Evolutionary conservation across 352 stramenopile genomes (phyloP), one percentile per base, ranked within the genome.

Genomic region (Pythium vanterpoolii): DNA sequence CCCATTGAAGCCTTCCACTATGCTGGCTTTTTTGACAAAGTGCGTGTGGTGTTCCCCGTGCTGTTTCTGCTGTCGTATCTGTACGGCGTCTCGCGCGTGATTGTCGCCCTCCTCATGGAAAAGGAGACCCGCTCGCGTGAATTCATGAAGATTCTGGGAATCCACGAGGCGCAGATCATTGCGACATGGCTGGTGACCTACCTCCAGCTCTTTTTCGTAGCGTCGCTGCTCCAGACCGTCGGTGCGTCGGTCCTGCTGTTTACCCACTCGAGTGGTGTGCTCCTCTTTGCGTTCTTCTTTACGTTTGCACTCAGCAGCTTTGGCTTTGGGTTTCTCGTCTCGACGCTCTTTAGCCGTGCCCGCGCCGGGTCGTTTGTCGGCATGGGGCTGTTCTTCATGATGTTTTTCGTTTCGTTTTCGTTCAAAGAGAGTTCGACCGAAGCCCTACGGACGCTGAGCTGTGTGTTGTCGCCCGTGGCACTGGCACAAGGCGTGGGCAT

Each of bases 31-130:
- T 97, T 91, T 60, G 71, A 73, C 58, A 86, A 91, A 50, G 74
- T 96, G 6, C 57, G 62, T 3, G 60, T 84, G 31, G 74, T 96
- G 9, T 94, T 96, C 34, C 71, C 87, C 0, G 76, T 98, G 14
- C 89, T 94, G 30, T 98, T 98, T 50, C 78, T 98, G 28, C 56
- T 98, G 23, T 92, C 91, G 19, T 98, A 97, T 47, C 49, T 98
- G 14, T 97, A 97, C 67, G 83, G 86, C n/a, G 77, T 97, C 26
- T 96, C 90, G 19, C 76, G 89, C 26, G 76, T 98, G 6, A 77
- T 98, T 39, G 83, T 95, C 10, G 82, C 79, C n/a, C 74, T 98
- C 44, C 76, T 98, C 6, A 82, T 79, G 46, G 95, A 98, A 64
- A 98, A 98, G 56, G 95, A 98, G 66, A 89, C 77, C 6, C 74